These are phyloP conservation scores for Zymoseptoria pseudotritici DNA, from an alignment of 2,329 filamentous ascomycete genomes.

Conservation along the genomic window DNA sequence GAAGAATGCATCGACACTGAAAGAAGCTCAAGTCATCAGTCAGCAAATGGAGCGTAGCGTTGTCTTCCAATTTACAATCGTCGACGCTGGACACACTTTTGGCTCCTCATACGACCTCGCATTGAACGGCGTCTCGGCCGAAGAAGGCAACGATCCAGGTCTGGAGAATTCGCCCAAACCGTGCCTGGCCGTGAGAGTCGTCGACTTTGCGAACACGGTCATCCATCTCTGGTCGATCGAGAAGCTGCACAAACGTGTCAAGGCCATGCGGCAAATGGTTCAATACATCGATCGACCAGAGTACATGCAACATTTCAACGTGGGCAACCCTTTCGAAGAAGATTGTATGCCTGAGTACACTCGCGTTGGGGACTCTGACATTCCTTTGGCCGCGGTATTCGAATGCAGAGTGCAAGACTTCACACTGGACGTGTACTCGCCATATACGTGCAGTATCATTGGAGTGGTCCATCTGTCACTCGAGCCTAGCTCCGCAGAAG, in stretches of 20 bases:
- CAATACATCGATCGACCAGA: conserved; percentile 94
- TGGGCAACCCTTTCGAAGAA: conserved; percentile 90
- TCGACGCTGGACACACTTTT: conserved; percentile 79
- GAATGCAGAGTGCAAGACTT: conserved; percentile 94
- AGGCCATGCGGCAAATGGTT: conserved; percentile 92
- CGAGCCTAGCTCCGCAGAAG: conserved; percentile 87
- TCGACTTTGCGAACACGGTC: conserved; percentile 80
- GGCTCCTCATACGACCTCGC: conserved; percentile 97
- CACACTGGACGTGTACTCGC: conserved; percentile 79
- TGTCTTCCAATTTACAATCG: conserved; percentile 88
- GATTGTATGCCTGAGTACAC: conserved; percentile 87
- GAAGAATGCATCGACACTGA: conserved; percentile 77
- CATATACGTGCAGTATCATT: conserved; percentile 83
- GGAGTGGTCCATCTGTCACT: conserved; percentile 86
- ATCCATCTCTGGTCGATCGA: conserved; percentile 91
- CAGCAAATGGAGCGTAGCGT: conserved; percentile 90
- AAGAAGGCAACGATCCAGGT: conserved; percentile 63
- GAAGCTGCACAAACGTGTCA: conserved; percentile 79
- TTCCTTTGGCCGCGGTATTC: conserved; percentile 87
- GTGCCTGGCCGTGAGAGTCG: conserved; percentile 80
- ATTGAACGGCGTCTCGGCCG: conserved; percentile 77
- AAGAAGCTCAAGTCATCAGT: conserved; percentile 97
- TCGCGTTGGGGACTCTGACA: conserved; percentile 83
- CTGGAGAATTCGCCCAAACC: conserved; percentile 79
- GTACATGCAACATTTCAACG: conserved; percentile 83